Conservation (phyloP, 768 basidiomycete species). For the Rhizopogon sp. region DNA sequence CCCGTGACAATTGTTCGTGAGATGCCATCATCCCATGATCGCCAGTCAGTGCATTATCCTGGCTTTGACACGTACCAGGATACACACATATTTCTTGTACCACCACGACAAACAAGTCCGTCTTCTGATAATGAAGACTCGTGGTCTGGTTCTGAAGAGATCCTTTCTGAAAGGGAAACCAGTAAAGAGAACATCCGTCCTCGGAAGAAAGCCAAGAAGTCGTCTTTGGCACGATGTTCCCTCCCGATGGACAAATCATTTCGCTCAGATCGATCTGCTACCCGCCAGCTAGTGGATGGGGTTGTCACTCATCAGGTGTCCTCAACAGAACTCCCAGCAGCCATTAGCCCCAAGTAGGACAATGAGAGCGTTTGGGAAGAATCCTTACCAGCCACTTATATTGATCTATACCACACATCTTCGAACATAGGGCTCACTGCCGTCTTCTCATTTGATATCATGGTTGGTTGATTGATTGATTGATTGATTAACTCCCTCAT, state of each 20-base stretch:
- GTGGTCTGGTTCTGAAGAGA: neutral
- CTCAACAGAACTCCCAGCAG: neutral
- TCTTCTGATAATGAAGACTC: conserved; percentile 1
- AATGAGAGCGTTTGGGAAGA: too few relatives aligned
- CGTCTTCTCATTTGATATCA: neutral
- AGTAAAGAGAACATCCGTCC: conserved; percentile 58
- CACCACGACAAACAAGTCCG: neutral
- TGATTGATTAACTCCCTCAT: too few relatives aligned
- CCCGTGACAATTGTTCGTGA: conserved; percentile 30
- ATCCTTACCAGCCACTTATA: neutral
- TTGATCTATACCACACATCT: neutral
- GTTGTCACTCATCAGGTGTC: neutral
- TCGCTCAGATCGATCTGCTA: neutral
- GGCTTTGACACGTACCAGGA: conserved; percentile 60
- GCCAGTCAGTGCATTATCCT: conserved; percentile 60
- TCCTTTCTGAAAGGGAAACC: conserved; percentile 30
- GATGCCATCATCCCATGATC: conserved; percentile 39
- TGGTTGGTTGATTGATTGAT: neutral
- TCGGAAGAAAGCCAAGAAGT: conserved; percentile 41
- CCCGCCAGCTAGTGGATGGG: neutral
- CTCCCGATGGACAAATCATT: neutral
- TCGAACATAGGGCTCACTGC: neutral
- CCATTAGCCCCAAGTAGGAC: neutral
- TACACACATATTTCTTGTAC: conserved; percentile 11
- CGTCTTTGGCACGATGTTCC: conserved; percentile 3